These are phyloP conservation scores for Seiridium unicorne DNA, from an alignment of 2,329 filamentous ascomycete genomes.

Conservation along the genomic window DNA sequence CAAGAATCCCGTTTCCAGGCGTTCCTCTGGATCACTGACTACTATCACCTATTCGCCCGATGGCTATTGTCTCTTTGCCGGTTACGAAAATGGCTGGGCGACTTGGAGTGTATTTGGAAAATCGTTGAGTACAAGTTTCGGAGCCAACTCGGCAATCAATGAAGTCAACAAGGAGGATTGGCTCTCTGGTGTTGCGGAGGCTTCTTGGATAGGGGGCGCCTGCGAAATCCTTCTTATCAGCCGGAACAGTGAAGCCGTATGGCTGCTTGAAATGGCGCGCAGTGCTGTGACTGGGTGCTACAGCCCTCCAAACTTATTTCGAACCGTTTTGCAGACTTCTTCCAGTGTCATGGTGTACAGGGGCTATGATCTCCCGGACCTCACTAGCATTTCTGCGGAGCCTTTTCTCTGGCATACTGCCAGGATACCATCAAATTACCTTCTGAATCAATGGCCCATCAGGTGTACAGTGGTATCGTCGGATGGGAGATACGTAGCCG, in stretches of 20 bases:
- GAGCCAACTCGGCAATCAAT: slow-evolving; percentile 62
- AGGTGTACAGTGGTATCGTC: slow-evolving; percentile 82
- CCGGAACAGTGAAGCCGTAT: slow-evolving; percentile 73
- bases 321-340: slow-evolving; percentile 85
- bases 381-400: slow-evolving; percentile 89
- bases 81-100: slow-evolving; percentile 89
- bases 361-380: slow-evolving; percentile 86
- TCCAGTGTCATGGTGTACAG: slow-evolving; percentile 88
- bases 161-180: slow-evolving; percentile 74
- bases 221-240: slow-evolving; percentile 79
- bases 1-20: slow-evolving; percentile 63
- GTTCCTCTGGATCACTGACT: slow-evolving; percentile 68
- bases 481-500: slow-evolving; percentile 90
- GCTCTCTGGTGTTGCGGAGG: slow-evolving; percentile 75
- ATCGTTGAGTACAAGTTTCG: slow-evolving; percentile 80
- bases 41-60: slow-evolving; percentile 87
- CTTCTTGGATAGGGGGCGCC: slow-evolving; percentile 83
- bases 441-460: slow-evolving; percentile 92
- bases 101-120: slow-evolving; percentile 98
- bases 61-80: slow-evolving; percentile 92
- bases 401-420: slow-evolving; percentile 93
- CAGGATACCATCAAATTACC: slow-evolving; percentile 79
- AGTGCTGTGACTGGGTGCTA: slow-evolving; percentile 93
- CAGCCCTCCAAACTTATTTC: slow-evolving; percentile 84
- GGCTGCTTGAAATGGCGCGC: slow-evolving; percentile 87